These are phyloP conservation scores for Ogataea kodamae DNA, from an alignment of 805 yeast genomes.

Conservation along the genomic window DNA sequence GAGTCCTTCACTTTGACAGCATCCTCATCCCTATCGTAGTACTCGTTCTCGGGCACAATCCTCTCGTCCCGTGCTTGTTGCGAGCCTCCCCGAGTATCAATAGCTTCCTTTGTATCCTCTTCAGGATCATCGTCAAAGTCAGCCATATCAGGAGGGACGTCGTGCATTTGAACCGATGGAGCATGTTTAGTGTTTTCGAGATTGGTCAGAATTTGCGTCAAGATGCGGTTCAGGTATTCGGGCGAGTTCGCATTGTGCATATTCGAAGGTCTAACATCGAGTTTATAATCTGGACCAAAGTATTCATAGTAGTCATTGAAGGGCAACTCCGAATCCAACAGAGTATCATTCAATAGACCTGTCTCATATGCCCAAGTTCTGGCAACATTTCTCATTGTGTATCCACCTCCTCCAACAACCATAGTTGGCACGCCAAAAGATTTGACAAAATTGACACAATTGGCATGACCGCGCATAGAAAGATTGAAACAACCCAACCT, in stretches of 20 bases:
- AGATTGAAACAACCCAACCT: conserved; percentile 93
- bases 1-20: conserved; percentile 29
- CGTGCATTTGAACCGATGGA: conserved; percentile 93
- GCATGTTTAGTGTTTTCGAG: conserved; percentile 90
- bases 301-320: conserved; percentile 96
- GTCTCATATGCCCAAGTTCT: conserved; percentile 95
- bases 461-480: conserved; percentile 92
- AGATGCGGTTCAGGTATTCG: conserved; percentile 81
- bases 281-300: conserved; percentile 93
- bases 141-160: conserved; percentile 85
- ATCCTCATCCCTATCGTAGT: conserved; percentile 62
- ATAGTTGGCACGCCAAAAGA: conserved; percentile 84
- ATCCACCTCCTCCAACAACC: conserved; percentile 98
- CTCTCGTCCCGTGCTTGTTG: conserved; percentile 75
- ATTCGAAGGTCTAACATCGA: conserved; percentile 92
- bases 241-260: conserved; percentile 96
- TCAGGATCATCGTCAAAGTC: conserved; percentile 77
- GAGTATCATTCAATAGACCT: conserved; percentile 77
- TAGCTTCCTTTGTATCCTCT: conserved; percentile 75
- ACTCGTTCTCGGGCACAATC: conserved; percentile 72
- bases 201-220: conserved; percentile 71
- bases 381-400: conserved; percentile 95
- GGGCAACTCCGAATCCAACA: conserved; percentile 75
- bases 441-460: conserved; percentile 85
- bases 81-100: conserved; percentile 90